A percentile compares a stretch with the other conserved stretches of the same genome.
These are phyloP conservation scores for Fraxinus baroniana DNA, from an alignment of 305 asterid species.

Conservation along the genomic window DNA sequence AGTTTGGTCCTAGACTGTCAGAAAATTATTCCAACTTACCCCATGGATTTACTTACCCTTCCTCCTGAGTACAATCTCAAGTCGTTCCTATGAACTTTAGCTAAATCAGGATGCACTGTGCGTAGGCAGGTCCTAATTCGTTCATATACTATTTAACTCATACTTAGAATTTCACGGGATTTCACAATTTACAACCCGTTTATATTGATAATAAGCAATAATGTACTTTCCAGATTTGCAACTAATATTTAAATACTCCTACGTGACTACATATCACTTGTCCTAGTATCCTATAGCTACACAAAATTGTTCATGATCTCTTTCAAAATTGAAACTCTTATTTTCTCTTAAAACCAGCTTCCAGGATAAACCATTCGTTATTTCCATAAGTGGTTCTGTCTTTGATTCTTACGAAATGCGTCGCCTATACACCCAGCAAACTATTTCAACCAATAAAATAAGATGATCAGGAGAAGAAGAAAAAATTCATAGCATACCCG, in stretches of 20 bases:
- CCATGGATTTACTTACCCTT: background rate
- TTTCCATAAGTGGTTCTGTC: background rate
- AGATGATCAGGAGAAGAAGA: background rate
- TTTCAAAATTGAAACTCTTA: background rate
- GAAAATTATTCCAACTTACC: background rate
- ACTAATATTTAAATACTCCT: background rate
- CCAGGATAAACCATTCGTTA: background rate
- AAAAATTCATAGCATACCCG: constrained; percentile 42
- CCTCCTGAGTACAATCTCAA: background rate
- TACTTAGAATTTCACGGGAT: constrained; percentile 2
- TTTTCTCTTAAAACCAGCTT: background rate
- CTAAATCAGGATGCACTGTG: constrained; percentile 13
- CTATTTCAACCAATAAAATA: constrained; percentile 6
- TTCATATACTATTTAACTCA: background rate
- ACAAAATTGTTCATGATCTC: background rate
- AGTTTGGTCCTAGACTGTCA: constrained; percentile 1
- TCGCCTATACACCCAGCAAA: constrained; percentile 1
- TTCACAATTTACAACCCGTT: constrained; percentile 10
- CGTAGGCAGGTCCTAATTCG: background rate
- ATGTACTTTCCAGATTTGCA: background rate
- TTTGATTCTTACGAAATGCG: background rate
- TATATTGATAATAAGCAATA: background rate
- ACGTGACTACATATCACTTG: constrained; percentile 13
- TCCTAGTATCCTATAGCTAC: background rate
- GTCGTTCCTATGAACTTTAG: background rate